Conservation (phyloP, 208 protist species). For the Herpetomonas tarakana region DNA sequence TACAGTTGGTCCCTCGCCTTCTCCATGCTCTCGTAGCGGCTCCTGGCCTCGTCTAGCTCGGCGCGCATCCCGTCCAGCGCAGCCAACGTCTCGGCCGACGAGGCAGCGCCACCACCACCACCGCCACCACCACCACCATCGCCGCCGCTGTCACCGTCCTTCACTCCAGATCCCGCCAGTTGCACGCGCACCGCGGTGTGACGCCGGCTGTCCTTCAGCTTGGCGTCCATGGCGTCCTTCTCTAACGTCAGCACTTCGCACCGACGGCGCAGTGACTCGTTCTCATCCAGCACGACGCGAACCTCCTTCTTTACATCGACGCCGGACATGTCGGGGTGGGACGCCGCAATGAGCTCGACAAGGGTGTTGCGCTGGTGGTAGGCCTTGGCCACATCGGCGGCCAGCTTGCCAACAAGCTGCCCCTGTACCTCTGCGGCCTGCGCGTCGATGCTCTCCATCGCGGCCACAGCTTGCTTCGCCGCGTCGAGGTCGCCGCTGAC, state of each 20-base stretch:
- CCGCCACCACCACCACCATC: background rate
- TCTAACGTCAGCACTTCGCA: background rate
- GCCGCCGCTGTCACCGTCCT: background rate
- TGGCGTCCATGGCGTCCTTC: background rate
- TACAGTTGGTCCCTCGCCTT: constrained; percentile 38
- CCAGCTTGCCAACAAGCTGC: background rate
- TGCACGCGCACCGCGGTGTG: background rate
- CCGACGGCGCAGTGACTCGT: background rate
- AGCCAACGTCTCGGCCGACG: background rate
- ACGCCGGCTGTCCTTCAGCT: background rate
- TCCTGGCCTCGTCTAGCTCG: constrained; percentile 55
- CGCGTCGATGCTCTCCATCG: background rate
- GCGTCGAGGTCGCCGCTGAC: background rate
- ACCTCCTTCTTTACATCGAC: constrained; percentile 3
- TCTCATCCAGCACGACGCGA: background rate
- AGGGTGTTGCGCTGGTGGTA: background rate
- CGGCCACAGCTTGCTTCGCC: background rate
- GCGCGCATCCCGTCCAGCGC: constrained; percentile 25
- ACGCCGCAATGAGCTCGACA: background rate
- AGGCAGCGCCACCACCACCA: background rate
- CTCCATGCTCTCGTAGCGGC: constrained; percentile 25
- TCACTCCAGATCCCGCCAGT: too few relatives aligned
- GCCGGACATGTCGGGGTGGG: background rate
- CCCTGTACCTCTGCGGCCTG: background rate
- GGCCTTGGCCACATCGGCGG: background rate